Base-by-base conservation (phyloP, 192 early-diverging fungal species). In the Globomyces pollinis-pini region DNA sequence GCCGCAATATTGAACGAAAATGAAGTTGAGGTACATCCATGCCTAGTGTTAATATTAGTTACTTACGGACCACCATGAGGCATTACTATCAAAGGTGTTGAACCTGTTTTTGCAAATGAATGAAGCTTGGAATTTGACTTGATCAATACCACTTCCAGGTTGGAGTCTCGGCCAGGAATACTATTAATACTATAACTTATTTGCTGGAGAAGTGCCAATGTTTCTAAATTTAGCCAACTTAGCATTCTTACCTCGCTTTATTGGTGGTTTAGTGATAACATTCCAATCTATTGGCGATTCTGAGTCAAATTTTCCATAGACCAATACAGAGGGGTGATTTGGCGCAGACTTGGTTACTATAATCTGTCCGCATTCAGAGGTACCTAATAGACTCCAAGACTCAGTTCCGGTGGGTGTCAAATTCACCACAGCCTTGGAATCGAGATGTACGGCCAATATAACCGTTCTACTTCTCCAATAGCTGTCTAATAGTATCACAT, bases 61-160 rank as follows among this genome's bases (percentile, higher is more conserved):
- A 66, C 58, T 59, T 91, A 87, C 11, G 90, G 90, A 3, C 90
- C 90, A 30, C 90, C 90, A 63, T 91, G 90, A 0, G 90, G 88
- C 50, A 76, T 62, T n/a, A 87, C 76, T 0, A 90, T 70, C 51
- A 89, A 71, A 5, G 44, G 44, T 12, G 16, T 3, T 28, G 24
- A 23, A 15, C 54, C 44, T 55, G 38, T 5, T 47, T 36, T 72
- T 68, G 71, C 41, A 68, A 71, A 38, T 63, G 52, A n/a, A n/a
- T n/a, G n/a, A n/a, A n/a, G n/a, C n/a, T n/a, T n/a, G n/a, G n/a
- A n/a, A n/a, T n/a, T n/a, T n/a, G n/a, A n/a, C n/a, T n/a, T n/a
- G n/a, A n/a, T n/a, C n/a, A n/a, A n/a, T n/a, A n/a, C n/a, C n/a
- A n/a, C n/a, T n/a, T n/a, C n/a, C n/a, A n/a, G n/a, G n/a, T n/a